phyloP scores from a whole-genome alignment of 1,139 yeast species.

The Diutina ranongensis region DNA sequence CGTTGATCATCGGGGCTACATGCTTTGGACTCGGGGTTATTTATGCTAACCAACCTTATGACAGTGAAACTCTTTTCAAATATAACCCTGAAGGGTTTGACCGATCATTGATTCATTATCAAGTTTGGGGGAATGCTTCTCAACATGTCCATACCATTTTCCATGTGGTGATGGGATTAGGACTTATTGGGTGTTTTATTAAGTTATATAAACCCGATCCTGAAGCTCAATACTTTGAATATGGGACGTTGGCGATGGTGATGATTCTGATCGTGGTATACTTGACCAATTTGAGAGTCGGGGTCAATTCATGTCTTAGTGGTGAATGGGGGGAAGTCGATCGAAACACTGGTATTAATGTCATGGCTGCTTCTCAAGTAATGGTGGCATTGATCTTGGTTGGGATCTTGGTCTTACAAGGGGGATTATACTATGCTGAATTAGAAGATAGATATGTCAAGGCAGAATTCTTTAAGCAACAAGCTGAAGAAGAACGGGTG shows the following conservation, averaged over 20 bases:
- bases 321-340: constrained; percentile 94
- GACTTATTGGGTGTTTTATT: constrained; percentile 60
- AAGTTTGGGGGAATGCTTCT: constrained; percentile 59
- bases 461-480: constrained; percentile 34
- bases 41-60: constrained; percentile 75
- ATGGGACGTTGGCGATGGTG: constrained; percentile 65
- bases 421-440: constrained; percentile 83
- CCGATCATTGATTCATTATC: constrained; percentile 61
- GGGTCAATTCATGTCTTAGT: constrained; percentile 54
- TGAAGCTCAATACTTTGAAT: constrained; percentile 80
- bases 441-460: constrained; percentile 56
- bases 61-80: constrained; percentile 63
- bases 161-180: constrained; percentile 48
- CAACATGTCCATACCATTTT: constrained; percentile 44
- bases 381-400: constrained; percentile 60
- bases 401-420: constrained; percentile 77
- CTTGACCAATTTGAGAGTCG: constrained; percentile 77
- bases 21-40: constrained; percentile 74
- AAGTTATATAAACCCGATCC: constrained; percentile 80
- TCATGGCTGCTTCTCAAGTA: constrained; percentile 81
- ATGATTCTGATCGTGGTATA: constrained; percentile 69
- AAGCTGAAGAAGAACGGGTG: constrained; percentile 18
- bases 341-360: constrained; percentile 74
- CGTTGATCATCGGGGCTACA: constrained; percentile 36
- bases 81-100: constrained; percentile 40